Percentiles rank a stretch among this genome's conserved stretches.
Conservation (phyloP, 1,139 yeast genomes). For the Candida dubliniensis region DNA sequence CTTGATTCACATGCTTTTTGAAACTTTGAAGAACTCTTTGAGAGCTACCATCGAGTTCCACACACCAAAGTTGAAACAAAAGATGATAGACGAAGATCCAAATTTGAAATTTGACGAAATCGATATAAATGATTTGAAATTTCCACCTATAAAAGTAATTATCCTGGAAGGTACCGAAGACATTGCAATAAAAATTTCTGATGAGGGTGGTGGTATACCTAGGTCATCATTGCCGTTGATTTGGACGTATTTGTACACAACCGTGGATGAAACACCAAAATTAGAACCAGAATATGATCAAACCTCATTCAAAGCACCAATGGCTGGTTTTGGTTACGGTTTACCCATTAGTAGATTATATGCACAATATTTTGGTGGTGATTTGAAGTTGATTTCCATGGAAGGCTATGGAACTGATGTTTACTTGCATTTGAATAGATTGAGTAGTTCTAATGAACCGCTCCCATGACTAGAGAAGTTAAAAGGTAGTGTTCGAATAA, state of each 20-base stretch:
- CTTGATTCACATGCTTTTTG: slow-evolving; percentile 83
- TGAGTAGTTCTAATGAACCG: slow-evolving; percentile 49
- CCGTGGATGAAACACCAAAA: slow-evolving; percentile 73
- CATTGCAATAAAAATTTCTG: slow-evolving; percentile 88
- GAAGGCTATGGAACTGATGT: slow-evolving; percentile 96
- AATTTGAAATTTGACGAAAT: slow-evolving; percentile 39
- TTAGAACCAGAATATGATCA: slow-evolving; percentile 58
- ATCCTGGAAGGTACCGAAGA: slow-evolving; percentile 92
- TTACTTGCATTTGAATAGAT: slow-evolving; percentile 72
- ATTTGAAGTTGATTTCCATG: slow-evolving; percentile 81
- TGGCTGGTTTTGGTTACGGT: slow-evolving; percentile 95
- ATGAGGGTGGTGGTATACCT: slow-evolving; percentile 94
- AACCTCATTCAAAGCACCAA: slow-evolving; percentile 77
- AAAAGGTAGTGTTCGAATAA: slow-evolving; percentile 10
- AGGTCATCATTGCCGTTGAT: slow-evolving; percentile 80
- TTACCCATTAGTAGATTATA: slow-evolving; percentile 82
- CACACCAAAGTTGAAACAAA: slow-evolving; percentile 42
- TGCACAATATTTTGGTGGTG: slow-evolving; percentile 91
- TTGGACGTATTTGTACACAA: slow-evolving; percentile 90
- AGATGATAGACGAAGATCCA: slow-evolving; percentile 45
- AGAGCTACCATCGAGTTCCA: slow-evolving; percentile 84
- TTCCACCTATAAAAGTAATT: slow-evolving; percentile 83
- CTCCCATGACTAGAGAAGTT: slow-evolving; percentile 29
- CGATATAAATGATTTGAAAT: slow-evolving; percentile 64
- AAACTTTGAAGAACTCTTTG: slow-evolving; percentile 77